These are phyloP conservation scores for Zoysia matrella DNA, from an alignment of 202 grass and related monocot species.

Conservation along the genomic window DNA sequence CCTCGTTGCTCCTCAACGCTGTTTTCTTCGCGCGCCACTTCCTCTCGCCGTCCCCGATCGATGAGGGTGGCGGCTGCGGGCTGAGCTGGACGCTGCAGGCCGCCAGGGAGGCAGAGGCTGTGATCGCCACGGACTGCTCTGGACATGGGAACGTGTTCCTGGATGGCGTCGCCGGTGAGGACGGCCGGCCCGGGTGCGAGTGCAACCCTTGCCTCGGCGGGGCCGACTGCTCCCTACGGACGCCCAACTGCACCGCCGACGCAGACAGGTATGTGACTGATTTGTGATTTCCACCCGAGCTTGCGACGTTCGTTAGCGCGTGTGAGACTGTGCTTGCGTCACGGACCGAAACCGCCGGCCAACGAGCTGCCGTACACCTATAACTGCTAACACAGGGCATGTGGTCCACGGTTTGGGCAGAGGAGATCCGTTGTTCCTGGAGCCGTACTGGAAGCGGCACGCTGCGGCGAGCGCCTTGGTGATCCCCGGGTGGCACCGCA, in stretches of 20 bases:
- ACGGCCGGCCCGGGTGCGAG: slow-evolving; percentile 59
- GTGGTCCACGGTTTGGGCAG: slow-evolving; percentile 21
- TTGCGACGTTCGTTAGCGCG: not conserved
- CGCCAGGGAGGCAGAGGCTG: slow-evolving; percentile 66
- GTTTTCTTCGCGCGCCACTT: slow-evolving; percentile 47
- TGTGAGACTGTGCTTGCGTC: not conserved
- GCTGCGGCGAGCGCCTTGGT: slow-evolving; percentile 62
- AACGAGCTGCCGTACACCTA: not conserved
- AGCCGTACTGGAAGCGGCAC: slow-evolving; percentile 79
- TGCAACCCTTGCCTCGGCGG: slow-evolving; percentile 75
- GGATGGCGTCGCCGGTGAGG: slow-evolving; percentile 49
- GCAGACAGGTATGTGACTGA: slow-evolving; percentile 37
- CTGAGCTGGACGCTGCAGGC: slow-evolving; percentile 58
- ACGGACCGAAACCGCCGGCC: not conserved
- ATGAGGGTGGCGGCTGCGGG: not conserved
- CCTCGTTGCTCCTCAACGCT: slow-evolving; percentile 65
- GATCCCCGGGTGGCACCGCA: slow-evolving; percentile 69
- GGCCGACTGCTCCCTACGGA: slow-evolving; percentile 60
- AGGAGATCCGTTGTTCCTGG: slow-evolving; percentile 73
- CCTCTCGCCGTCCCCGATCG: slow-evolving; percentile 4
- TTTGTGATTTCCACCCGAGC: too few species aligned
- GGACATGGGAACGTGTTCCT: slow-evolving; percentile 68
- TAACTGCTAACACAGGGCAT: too few species aligned
- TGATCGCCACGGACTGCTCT: slow-evolving; percentile 61
- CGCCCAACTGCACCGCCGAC: slow-evolving; percentile 62